phyloP scores from a whole-genome alignment of 2,329 filamentous ascomycete species.

The Teratosphaeria gauchensis region DNA sequence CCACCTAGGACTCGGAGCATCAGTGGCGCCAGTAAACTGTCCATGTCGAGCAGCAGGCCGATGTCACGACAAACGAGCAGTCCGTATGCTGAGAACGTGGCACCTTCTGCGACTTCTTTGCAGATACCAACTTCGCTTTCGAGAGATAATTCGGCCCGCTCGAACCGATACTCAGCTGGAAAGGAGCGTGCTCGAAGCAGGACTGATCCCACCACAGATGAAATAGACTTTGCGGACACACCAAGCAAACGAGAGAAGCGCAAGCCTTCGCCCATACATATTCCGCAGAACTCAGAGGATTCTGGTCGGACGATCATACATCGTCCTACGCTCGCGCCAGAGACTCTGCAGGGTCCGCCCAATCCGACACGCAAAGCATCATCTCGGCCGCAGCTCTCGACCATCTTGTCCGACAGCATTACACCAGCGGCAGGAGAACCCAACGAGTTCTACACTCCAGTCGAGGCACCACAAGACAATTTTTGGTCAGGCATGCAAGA shows the following conservation, averaged over 20 bases:
- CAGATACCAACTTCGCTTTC: slow-evolving; percentile 24
- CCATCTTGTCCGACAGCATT: slow-evolving; percentile 16
- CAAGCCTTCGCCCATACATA: slow-evolving; percentile 9
- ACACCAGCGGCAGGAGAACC: slow-evolving; percentile 6
- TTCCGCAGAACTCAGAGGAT: slow-evolving; percentile 8
- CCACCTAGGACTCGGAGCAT: slow-evolving; percentile 50
- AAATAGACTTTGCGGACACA: slow-evolving; percentile 12
- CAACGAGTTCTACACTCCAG: slow-evolving; percentile 2
- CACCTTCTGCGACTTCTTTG: slow-evolving; percentile 4
- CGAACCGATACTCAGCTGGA: slow-evolving; percentile 16
- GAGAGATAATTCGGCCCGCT: slow-evolving; percentile 25
- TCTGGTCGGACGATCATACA: slow-evolving; percentile 11
- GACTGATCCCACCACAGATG: slow-evolving; percentile 2
- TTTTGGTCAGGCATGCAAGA: slow-evolving; percentile 3
- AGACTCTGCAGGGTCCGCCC: background rate
- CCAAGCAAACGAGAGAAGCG: slow-evolving; percentile 7
- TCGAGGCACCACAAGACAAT: slow-evolving; percentile 11
- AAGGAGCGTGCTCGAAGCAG: slow-evolving; percentile 20
- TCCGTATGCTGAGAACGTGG: slow-evolving; percentile 26
- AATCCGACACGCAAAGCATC: slow-evolving; percentile 3
- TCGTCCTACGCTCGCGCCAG: background rate
- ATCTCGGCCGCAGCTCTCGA: slow-evolving; percentile 16
- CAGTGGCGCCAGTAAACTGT: slow-evolving; percentile 33
- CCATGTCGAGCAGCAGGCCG: slow-evolving; percentile 7
- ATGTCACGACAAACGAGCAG: slow-evolving; percentile 29